Percentiles rank a stretch among this genome's conserved stretches.
These are phyloP conservation scores for Lichtheimia ramosa DNA, from an alignment of 371 early-diverging fungal species.

Conservation along the genomic window DNA sequence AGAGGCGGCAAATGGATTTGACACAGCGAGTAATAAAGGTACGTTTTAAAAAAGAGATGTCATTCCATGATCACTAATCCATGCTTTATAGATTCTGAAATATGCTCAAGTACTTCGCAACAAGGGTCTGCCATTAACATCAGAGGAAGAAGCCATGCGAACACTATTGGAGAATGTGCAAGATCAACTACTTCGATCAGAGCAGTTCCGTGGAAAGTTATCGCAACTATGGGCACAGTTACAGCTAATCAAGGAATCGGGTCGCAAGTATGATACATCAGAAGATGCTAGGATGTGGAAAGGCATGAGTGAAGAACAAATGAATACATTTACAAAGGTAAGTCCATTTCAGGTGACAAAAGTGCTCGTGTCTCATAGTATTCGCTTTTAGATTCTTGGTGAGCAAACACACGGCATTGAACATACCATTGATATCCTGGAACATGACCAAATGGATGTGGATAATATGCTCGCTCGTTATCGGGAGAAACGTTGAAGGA, in stretches of 20 bases:
- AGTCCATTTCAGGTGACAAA: background rate
- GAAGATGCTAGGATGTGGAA: constrained; percentile 41
- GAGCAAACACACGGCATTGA: constrained; percentile 68
- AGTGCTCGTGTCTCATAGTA: background rate
- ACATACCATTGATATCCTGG: constrained; percentile 58
- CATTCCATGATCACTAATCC: background rate
- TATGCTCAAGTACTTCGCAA: constrained; percentile 78
- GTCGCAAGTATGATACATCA: constrained; percentile 46
- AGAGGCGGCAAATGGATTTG: constrained; percentile 72
- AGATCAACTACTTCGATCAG: constrained; percentile 72
- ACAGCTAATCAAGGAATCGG: constrained; percentile 75
- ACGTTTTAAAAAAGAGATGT: background rate
- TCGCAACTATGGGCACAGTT: constrained; percentile 82
- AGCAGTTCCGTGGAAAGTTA: constrained; percentile 77
- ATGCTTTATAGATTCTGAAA: constrained; percentile 66
- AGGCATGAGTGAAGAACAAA: constrained; percentile 39
- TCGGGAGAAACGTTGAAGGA: background rate
- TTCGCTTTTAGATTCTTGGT: constrained; percentile 40
- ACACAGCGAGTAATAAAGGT: constrained; percentile 75
- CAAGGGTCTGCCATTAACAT: constrained; percentile 77
- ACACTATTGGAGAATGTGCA: constrained; percentile 72
- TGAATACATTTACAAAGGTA: constrained; percentile 53
- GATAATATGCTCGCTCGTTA: constrained; percentile 12
- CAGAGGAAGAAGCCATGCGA: constrained; percentile 81
- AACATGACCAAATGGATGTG: constrained; percentile 39